These are phyloP conservation scores for Cladosporium sp. DNA, from an alignment of 2,329 filamentous ascomycete genomes.

Conservation along the genomic window DNA sequence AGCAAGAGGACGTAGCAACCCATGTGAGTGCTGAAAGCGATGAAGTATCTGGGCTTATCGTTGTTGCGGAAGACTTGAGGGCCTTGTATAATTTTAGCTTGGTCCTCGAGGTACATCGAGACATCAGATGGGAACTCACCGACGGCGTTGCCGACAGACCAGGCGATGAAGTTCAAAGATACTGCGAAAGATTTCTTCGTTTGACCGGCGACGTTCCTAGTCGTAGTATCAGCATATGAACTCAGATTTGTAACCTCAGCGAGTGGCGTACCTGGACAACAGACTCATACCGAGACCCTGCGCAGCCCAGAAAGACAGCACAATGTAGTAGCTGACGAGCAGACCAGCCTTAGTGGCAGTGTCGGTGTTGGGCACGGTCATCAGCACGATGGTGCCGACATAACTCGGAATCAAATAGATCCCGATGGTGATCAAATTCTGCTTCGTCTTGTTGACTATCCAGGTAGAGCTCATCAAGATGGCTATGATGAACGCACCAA, in stretches of 20 bases:
- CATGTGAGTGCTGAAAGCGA: slow-evolving; percentile 65
- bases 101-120: too few species aligned
- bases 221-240: not conserved
- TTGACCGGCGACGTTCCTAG: slow-evolving; percentile 64
- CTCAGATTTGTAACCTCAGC: slow-evolving; percentile 46
- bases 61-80: slow-evolving; percentile 61
- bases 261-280: slow-evolving; percentile 12
- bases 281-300: slow-evolving; percentile 27
- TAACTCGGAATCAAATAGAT: slow-evolving; percentile 66
- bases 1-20: slow-evolving; percentile 61
- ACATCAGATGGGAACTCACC: slow-evolving; percentile 35
- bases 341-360: slow-evolving; percentile 61
- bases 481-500: slow-evolving; percentile 69
- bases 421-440: slow-evolving; percentile 65
- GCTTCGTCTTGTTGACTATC: slow-evolving; percentile 63
- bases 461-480: slow-evolving; percentile 63
- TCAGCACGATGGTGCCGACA: slow-evolving; percentile 66
- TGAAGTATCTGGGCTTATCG: slow-evolving; percentile 63
- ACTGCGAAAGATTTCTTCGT: slow-evolving; percentile 69
- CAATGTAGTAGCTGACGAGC: slow-evolving; percentile 71
- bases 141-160: slow-evolving; percentile 65
- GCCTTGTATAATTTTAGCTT: slow-evolving; percentile 32
- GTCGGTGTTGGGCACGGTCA: slow-evolving; percentile 60
- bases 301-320: slow-evolving; percentile 72
- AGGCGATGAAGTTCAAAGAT: slow-evolving; percentile 66